These are phyloP conservation scores for Aspergillus taichungensis DNA, from an alignment of 495 filamentous ascomycete genomes.

Conservation along the genomic window DNA sequence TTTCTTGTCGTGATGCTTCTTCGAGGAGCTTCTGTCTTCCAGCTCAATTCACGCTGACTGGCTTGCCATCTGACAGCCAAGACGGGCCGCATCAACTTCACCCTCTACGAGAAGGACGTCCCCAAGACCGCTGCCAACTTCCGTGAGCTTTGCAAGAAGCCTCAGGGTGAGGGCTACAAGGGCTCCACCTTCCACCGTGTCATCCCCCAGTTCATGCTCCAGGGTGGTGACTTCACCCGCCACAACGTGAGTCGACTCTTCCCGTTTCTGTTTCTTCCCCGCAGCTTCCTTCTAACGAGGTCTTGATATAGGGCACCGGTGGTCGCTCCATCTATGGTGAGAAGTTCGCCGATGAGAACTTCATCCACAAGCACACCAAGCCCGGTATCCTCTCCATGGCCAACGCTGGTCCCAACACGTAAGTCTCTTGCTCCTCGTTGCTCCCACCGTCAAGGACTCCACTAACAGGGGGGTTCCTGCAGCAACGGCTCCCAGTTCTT, in stretches of 20 bases:
- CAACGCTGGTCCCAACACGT: conserved; percentile 85
- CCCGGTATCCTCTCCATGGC: conserved; percentile 95
- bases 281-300: conserved; percentile 4
- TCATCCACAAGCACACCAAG: conserved; percentile 69
- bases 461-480: neutral
- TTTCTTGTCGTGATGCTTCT: conserved; percentile 2
- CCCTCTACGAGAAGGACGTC: conserved; percentile 76
- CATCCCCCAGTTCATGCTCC: conserved; percentile 98
- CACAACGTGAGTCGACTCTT: conserved; percentile 60
- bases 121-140: conserved; percentile 97
- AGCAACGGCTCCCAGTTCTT: conserved; percentile 99
- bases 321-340: conserved; percentile 95
- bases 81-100: conserved; percentile 77
- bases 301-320: conserved; percentile 56
- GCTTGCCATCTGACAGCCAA: conserved; percentile 45
- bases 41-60: conserved; percentile 10
- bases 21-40: conserved; percentile 6
- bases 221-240: conserved; percentile 96
- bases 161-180: conserved; percentile 86
- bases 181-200: conserved; percentile 89
- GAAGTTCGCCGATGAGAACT: conserved; percentile 98
- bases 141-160: conserved; percentile 86
- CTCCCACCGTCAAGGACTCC: neutral
- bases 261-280: neutral
- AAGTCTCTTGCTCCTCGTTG: conserved; percentile 23